These are phyloP conservation scores for Groenewaldozyma salmanticensis DNA, from an alignment of 805 yeast genomes.

Conservation along the genomic window DNA sequence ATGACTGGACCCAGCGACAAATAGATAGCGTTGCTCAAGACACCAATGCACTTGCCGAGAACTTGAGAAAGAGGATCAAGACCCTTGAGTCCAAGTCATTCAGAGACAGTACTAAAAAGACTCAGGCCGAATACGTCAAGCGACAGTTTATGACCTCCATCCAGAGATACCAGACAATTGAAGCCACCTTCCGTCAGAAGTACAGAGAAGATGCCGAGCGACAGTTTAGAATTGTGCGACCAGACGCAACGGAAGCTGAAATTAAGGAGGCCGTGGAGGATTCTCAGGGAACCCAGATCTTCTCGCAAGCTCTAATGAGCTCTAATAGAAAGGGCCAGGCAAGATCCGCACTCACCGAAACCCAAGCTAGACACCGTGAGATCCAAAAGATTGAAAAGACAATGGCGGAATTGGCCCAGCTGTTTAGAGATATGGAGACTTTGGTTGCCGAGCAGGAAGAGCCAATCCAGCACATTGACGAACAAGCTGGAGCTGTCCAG, in stretches of 20 bases:
- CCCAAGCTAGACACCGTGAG: constrained; percentile 91
- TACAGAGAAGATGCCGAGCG: constrained; percentile 83
- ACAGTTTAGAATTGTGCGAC: constrained; percentile 69
- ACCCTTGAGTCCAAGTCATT: constrained; percentile 48
- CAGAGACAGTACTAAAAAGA: constrained; percentile 65
- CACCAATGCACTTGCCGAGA: constrained; percentile 66
- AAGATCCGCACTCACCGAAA: constrained; percentile 88
- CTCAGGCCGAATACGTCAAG: constrained; percentile 85
- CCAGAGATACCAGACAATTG: constrained; percentile 78
- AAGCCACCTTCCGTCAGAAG: constrained; percentile 75
- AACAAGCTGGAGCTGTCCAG: constrained; percentile 74
- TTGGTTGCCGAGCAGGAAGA: constrained; percentile 93
- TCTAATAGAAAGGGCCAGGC: constrained; percentile 54
- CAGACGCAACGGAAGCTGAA: constrained; percentile 56
- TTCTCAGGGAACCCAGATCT: constrained; percentile 75
- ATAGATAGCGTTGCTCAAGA: constrained; percentile 70
- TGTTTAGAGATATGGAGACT: constrained; percentile 93
- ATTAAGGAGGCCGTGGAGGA: constrained; percentile 80
- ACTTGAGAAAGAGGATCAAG: constrained; percentile 68
- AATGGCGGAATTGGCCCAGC: constrained; percentile 89
- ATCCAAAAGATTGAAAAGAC: constrained; percentile 89
- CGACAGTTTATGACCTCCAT: constrained; percentile 76
- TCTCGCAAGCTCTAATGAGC: constrained; percentile 65
- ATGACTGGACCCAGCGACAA: constrained; percentile 59
- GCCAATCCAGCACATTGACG: constrained; percentile 71